A percentile compares a stretch with the other conserved stretches of the same genome.
phyloP scores from a whole-genome alignment of 1,139 yeast species.

The Taiozyma sp. region DNA sequence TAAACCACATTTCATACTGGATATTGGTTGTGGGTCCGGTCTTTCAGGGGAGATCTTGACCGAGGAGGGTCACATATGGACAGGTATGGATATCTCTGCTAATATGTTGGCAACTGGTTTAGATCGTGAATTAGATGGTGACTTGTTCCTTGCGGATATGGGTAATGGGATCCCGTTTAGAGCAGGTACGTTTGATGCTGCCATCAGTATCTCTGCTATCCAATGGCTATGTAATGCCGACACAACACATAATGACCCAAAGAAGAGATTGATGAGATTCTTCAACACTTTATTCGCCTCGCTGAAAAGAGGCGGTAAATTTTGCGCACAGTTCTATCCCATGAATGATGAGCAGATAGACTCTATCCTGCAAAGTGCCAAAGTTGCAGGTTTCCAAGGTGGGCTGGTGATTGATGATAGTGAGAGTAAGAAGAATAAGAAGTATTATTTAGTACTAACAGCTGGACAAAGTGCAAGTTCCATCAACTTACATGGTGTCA shows the following conservation, averaged over 20 bases:
- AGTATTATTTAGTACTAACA: slow-evolving; percentile 82
- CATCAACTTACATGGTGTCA: slow-evolving; percentile 73
- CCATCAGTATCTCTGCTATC: slow-evolving; percentile 88
- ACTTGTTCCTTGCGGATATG: slow-evolving; percentile 83
- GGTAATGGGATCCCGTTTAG: slow-evolving; percentile 94
- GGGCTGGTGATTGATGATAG: slow-evolving; percentile 94
- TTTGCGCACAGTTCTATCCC: slow-evolving; percentile 96
- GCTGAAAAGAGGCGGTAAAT: slow-evolving; percentile 90
- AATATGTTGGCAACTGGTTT: slow-evolving; percentile 94
- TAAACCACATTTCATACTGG: slow-evolving; percentile 68
- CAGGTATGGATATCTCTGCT: slow-evolving; percentile 96
- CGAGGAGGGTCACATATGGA: slow-evolving; percentile 93
- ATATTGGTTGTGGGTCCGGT: slow-evolving; percentile 97
- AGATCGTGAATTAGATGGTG: slow-evolving; percentile 92
- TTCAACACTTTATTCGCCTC: slow-evolving; percentile 86
- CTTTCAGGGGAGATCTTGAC: slow-evolving; percentile 89
- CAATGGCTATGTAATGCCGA: slow-evolving; percentile 99
- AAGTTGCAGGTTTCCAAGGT: slow-evolving; percentile 93
- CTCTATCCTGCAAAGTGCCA: slow-evolving; percentile 75
- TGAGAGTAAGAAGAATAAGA: slow-evolving; percentile 85
- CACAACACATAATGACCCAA: slow-evolving; percentile 78
- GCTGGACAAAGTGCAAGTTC: slow-evolving; percentile 75
- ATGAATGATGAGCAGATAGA: slow-evolving; percentile 81
- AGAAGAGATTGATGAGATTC: slow-evolving; percentile 69
- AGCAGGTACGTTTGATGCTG: slow-evolving; percentile 97